Conservation (phyloP, 805 yeast genomes). For the Cyberlindnera amylophila region DNA sequence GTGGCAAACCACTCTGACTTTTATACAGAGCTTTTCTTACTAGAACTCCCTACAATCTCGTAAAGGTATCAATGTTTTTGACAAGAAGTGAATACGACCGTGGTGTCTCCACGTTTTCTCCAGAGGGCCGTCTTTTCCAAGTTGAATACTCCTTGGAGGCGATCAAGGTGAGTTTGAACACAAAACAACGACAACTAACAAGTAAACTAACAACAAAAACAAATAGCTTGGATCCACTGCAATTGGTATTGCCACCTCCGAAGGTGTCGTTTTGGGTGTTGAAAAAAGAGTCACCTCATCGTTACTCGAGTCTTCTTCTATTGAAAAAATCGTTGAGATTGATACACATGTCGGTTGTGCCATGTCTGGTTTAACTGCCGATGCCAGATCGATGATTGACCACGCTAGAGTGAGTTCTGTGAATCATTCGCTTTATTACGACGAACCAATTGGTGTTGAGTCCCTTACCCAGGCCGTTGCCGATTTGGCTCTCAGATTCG, state of each 20-base stretch:
- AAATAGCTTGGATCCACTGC: slow-evolving; percentile 96
- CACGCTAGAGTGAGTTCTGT: slow-evolving; percentile 91
- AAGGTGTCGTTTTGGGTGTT: slow-evolving; percentile 94
- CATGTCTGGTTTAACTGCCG: slow-evolving; percentile 98
- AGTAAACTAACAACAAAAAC: too few species aligned
- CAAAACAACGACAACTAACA: too few species aligned
- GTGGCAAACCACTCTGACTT: too few species aligned
- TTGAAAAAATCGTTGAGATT: slow-evolving; percentile 93
- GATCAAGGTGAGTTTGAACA: slow-evolving; percentile 63
- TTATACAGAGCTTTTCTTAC: too few species aligned
- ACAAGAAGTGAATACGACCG: slow-evolving; percentile 99
- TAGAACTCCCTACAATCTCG: neutral
- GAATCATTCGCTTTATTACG: slow-evolving; percentile 84
- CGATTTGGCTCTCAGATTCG: slow-evolving; percentile 92
- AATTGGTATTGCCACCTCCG: slow-evolving; percentile 91
- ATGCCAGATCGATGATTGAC: slow-evolving; percentile 97
- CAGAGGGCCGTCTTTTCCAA: slow-evolving; percentile 97
- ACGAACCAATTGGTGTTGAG: slow-evolving; percentile 90
- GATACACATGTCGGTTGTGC: slow-evolving; percentile 97
- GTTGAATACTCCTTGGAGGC: slow-evolving; percentile 98
- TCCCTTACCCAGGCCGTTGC: slow-evolving; percentile 94
- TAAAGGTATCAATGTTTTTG: slow-evolving; percentile 62
- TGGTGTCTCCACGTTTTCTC: slow-evolving; percentile 97
- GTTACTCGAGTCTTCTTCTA: slow-evolving; percentile 83
- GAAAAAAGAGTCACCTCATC: slow-evolving; percentile 96